phyloP scores from a whole-genome alignment of 371 early-diverging fungal genomes.

The Blastocladiella emersonii region DNA sequence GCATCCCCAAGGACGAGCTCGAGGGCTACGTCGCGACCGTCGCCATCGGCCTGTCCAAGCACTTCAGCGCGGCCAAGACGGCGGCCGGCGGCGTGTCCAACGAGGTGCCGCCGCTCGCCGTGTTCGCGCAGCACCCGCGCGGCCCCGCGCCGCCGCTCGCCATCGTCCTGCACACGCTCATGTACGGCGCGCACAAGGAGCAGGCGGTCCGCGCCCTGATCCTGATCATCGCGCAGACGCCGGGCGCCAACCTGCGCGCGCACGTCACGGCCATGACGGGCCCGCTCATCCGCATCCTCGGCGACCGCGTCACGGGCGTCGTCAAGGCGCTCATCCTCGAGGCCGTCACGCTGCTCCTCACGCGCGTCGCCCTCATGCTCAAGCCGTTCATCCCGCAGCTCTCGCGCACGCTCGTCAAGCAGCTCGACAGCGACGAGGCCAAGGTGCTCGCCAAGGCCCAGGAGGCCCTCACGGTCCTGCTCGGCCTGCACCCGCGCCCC shows the following conservation, averaged over 20 bases:
- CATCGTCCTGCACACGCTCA: conserved; percentile 84
- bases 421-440: conserved; percentile 57
- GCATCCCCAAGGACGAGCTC: conserved; percentile 69
- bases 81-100: background rate
- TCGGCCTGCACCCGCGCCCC: conserved; percentile 64
- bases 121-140: conserved; percentile 10
- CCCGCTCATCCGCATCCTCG: conserved; percentile 91
- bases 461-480: conserved; percentile 57
- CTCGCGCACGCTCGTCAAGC: conserved; percentile 90
- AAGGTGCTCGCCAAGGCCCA: conserved; percentile 65
- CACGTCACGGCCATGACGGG: conserved; percentile 75
- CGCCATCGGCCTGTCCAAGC: background rate
- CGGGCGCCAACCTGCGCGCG: background rate
- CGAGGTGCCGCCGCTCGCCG: background rate
- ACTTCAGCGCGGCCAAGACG: background rate
- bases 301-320: conserved; percentile 78
- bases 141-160: conserved; percentile 80
- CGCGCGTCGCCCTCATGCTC: conserved; percentile 67
- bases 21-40: conserved; percentile 49
- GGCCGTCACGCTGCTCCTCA: conserved; percentile 60
- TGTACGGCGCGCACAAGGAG: conserved; percentile 78
- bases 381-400: conserved; percentile 96
- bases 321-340: conserved; percentile 84
- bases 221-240: background rate
- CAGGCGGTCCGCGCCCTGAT: conserved; percentile 26